phyloP scores from a whole-genome alignment of 768 basidiomycete genomes.

The Lentinus brumalis region DNA sequence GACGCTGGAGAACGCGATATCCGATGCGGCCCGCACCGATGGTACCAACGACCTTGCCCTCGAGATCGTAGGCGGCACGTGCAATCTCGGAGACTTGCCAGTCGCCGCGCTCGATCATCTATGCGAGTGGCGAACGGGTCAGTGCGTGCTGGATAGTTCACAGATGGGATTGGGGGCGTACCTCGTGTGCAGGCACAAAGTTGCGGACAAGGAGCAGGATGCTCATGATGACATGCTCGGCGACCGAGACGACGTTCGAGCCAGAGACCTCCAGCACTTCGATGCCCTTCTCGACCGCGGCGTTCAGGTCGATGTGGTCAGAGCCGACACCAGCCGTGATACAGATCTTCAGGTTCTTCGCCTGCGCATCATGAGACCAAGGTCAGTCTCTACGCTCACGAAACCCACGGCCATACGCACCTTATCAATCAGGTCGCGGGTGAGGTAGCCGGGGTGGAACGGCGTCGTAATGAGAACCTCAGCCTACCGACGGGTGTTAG shows the following conservation, averaged over 20 bases:
- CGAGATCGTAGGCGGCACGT: constrained; percentile 84
- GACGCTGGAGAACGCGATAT: constrained; percentile 81
- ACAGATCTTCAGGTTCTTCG: constrained; percentile 87
- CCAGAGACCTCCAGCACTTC: constrained; percentile 75
- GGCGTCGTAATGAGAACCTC: constrained; percentile 84
- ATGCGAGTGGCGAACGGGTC: not conserved
- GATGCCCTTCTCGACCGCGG: constrained; percentile 76
- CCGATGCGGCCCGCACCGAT: constrained; percentile 84
- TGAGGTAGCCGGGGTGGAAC: constrained; percentile 87
- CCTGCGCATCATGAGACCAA: constrained; percentile 26
- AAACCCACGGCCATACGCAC: not conserved
- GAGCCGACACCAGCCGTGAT: constrained; percentile 91
- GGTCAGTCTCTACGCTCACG: not conserved
- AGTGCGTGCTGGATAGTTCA: not conserved
- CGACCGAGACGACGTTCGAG: constrained; percentile 88
- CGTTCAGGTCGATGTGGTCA: constrained; percentile 89
- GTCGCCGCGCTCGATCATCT: constrained; percentile 83
- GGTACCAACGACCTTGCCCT: constrained; percentile 89
- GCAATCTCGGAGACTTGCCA: constrained; percentile 88
- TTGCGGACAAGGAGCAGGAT: constrained; percentile 91
- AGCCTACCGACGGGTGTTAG: constrained; percentile 43
- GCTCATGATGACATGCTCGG: constrained; percentile 89
- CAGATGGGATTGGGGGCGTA: constrained; percentile 27
- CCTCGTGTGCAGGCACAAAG: constrained; percentile 86
- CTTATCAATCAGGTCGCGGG: constrained; percentile 70